phyloP scores from a whole-genome alignment of 1,284 basidiomycete species.

The Leccinum fallax region DNA sequence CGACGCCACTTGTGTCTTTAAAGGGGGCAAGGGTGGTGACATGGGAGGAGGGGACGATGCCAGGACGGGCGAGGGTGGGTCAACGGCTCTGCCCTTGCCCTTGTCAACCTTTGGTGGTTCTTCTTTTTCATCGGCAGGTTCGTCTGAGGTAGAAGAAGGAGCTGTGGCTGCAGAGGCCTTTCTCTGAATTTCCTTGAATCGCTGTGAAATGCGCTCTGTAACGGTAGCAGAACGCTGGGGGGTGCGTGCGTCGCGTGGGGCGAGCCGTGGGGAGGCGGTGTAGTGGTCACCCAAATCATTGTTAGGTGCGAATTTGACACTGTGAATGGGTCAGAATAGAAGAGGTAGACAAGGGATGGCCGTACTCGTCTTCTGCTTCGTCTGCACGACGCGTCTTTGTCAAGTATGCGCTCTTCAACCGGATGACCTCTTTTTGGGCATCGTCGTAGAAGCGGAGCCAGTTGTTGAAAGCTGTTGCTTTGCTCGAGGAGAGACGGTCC shows the following conservation, averaged over 20 bases:
- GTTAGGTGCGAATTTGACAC: slow-evolving; percentile 83
- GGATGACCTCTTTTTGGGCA: slow-evolving; percentile 60
- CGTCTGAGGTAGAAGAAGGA: slow-evolving; percentile 17
- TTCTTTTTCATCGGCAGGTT: slow-evolving; percentile 28
- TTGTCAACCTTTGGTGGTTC: slow-evolving; percentile 70
- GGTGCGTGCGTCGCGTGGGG: slow-evolving; percentile 53
- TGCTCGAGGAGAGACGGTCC: slow-evolving; percentile 62
- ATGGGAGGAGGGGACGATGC: slow-evolving; percentile 43
- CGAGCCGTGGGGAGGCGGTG: slow-evolving; percentile 71
- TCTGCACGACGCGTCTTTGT: slow-evolving; percentile 79
- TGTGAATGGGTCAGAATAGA: slow-evolving; percentile 32
- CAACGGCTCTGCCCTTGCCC: slow-evolving; percentile 49
- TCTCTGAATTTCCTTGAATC: slow-evolving; percentile 74
- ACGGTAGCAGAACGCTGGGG: slow-evolving; percentile 67
- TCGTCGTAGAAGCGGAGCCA: slow-evolving; percentile 76
- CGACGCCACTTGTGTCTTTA: slow-evolving; percentile 37
- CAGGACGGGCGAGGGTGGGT: too few relatives aligned
- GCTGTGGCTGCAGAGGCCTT: slow-evolving; percentile 36
- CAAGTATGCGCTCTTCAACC: slow-evolving; percentile 78
- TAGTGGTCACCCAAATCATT: slow-evolving; percentile 64
- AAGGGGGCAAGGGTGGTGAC: slow-evolving; percentile 55
- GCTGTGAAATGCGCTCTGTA: slow-evolving; percentile 74
- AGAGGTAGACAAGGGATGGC: slow-evolving; percentile 18
- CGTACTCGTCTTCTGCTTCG: slow-evolving; percentile 90
- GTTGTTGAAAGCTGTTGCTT: slow-evolving; percentile 59